phyloP scores from a whole-genome alignment of 1,139 yeast genomes.

The Sugiyamaella neomexicana region DNA sequence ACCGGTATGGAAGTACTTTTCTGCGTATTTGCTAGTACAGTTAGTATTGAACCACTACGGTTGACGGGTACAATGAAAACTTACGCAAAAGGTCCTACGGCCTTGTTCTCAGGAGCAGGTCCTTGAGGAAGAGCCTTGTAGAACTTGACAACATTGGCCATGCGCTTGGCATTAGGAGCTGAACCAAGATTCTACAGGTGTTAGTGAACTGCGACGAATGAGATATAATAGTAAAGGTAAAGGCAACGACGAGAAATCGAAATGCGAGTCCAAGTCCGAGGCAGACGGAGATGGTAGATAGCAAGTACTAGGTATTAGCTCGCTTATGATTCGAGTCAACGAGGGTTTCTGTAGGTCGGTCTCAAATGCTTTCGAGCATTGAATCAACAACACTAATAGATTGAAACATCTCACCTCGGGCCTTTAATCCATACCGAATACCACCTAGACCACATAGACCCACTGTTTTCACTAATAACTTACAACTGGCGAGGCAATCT shows the following conservation, averaged over 20 bases:
- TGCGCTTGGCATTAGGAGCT: slow-evolving; percentile 95
- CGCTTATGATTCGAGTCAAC: too few relatives aligned
- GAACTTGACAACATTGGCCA: slow-evolving; percentile 91
- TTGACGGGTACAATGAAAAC: slow-evolving; percentile 8
- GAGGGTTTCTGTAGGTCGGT: too few relatives aligned
- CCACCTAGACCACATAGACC: too few relatives aligned
- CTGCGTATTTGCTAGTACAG: slow-evolving; percentile 49
- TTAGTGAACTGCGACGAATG: too few relatives aligned
- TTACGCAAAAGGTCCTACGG: slow-evolving; percentile 65
- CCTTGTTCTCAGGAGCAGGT: slow-evolving; percentile 70
- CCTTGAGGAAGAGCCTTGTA: slow-evolving; percentile 97
- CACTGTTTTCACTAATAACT: slow-evolving; percentile 46
- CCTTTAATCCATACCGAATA: too few relatives aligned
- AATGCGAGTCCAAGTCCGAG: neutral
- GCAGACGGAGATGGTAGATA: too few relatives aligned
- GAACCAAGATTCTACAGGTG: slow-evolving; percentile 84
- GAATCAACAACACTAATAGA: too few relatives aligned
- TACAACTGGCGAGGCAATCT: slow-evolving; percentile 94
- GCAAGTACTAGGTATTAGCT: too few relatives aligned
- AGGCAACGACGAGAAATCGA: too few relatives aligned
- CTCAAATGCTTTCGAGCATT: too few relatives aligned
- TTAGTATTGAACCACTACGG: neutral
- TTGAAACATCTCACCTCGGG: too few relatives aligned
- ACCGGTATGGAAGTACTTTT: slow-evolving; percentile 69
- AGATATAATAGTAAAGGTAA: too few relatives aligned